A percentile compares a stretch with the other conserved stretches of the same genome.
Evolutionary conservation across 2,329 filamentous ascomycete genomes (phyloP).

Genomic region (Didymosphaeria variabile): DNA sequence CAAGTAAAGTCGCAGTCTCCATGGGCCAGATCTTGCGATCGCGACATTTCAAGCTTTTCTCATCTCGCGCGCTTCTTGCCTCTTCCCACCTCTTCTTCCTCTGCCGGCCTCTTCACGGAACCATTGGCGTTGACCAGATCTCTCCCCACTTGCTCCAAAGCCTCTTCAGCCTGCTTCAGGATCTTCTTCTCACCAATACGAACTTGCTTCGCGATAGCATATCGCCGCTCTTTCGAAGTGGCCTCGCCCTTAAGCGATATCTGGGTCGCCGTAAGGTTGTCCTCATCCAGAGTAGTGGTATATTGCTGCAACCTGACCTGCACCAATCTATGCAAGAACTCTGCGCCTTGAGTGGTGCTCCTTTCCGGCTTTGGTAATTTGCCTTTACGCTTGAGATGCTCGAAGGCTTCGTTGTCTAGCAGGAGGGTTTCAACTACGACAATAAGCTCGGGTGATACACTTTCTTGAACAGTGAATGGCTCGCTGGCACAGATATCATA

Average conservation of each 20-base stretch:
- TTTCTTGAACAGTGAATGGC: conserved; percentile 46
- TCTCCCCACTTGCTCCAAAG: conserved; percentile 42
- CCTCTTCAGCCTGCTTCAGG: conserved; percentile 62
- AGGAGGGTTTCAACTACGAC: conserved; percentile 57
- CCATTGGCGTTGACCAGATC: conserved; percentile 25
- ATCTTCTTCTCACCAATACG: conserved; percentile 77
- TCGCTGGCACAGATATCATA: conserved; percentile 64
- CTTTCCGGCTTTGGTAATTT: conserved; percentile 56
- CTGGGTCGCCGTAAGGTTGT: conserved; percentile 58
- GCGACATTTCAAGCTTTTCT: conserved; percentile 5
- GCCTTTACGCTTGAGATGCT: conserved; percentile 51
- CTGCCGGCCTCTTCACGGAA: conserved; percentile 36
- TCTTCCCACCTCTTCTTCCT: conserved; percentile 36
- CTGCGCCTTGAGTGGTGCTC: conserved; percentile 50
- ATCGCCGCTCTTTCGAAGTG: conserved; percentile 34
- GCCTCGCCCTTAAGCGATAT: conserved; percentile 25
- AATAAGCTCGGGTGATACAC: conserved; percentile 54
- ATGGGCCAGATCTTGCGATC: background rate
- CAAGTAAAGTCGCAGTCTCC: background rate
- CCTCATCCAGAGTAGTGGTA: conserved; percentile 61
- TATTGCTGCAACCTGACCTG: conserved; percentile 59
- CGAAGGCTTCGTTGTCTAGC: conserved; percentile 52
- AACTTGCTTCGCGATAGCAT: conserved; percentile 71
- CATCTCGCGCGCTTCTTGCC: conserved; percentile 37
- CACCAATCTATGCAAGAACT: conserved; percentile 52